Evolutionary conservation across 2,329 filamentous ascomycete species (phyloP).

Genomic region (Didymella segeticola): DNA sequence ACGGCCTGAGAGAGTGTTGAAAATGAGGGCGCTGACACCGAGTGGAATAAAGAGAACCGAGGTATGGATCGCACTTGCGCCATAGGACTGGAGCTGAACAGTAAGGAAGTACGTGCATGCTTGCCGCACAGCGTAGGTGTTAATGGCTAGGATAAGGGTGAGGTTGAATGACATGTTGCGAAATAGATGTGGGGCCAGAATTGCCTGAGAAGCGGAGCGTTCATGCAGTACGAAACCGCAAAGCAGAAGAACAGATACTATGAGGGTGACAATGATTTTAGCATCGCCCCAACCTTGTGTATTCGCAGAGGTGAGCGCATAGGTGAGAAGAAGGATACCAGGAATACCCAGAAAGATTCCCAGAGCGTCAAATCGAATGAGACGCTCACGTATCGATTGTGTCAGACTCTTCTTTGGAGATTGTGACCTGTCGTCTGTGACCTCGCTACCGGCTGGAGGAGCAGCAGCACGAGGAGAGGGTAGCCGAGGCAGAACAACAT

Average conservation of each 20-base stretch:
- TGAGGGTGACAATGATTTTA: constrained; percentile 1
- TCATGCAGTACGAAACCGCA: neutral
- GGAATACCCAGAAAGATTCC: constrained; percentile 1
- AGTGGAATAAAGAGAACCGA: constrained; percentile 9
- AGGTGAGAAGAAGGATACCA: constrained; percentile 6
- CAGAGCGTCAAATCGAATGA: constrained; percentile 1
- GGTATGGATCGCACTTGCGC: constrained; percentile 6
- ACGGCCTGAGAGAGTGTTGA: constrained; percentile 2
- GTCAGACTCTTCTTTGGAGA: neutral
- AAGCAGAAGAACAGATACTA: neutral
- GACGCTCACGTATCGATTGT: neutral
- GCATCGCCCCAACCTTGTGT: constrained; percentile 1
- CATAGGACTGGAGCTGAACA: constrained; percentile 9
- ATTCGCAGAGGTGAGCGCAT: constrained; percentile 5
- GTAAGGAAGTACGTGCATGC: constrained; percentile 9
- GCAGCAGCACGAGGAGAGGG: neutral
- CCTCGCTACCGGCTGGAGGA: neutral
- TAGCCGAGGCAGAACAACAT: neutral
- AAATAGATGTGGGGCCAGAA: neutral
- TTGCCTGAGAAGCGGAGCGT: neutral
- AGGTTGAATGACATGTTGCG: neutral
- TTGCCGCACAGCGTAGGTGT: constrained; percentile 10
- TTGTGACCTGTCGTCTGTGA: neutral
- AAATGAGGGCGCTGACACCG: constrained; percentile 1
- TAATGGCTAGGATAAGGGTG: constrained; percentile 1